These are phyloP conservation scores for Cladosporium phlei DNA, from an alignment of 2,329 filamentous ascomycete species.

Conservation along the genomic window DNA sequence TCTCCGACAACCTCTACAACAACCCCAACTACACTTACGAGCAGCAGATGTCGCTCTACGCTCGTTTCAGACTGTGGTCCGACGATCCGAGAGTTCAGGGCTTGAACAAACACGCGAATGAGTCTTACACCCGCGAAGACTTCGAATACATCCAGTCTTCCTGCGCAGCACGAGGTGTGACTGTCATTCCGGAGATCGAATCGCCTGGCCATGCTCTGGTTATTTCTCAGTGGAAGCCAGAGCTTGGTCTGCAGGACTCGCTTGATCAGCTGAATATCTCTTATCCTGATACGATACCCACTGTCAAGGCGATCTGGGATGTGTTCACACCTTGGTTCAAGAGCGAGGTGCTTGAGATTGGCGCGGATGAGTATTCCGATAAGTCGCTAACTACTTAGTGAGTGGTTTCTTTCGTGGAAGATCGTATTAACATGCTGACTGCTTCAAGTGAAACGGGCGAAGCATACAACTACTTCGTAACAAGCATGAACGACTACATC, in stretches of 20 bases:
- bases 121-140: slow-evolving; percentile 49
- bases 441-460: slow-evolving; percentile 34
- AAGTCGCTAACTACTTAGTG: slow-evolving; percentile 2
- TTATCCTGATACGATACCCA: slow-evolving; percentile 51
- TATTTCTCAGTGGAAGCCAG: slow-evolving; percentile 56
- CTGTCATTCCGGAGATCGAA: slow-evolving; percentile 57
- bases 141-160: slow-evolving; percentile 50
- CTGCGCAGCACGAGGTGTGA: slow-evolving; percentile 53
- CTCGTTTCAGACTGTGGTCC: slow-evolving; percentile 52
- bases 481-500: slow-evolving; percentile 48
- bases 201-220: slow-evolving; percentile 54
- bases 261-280: slow-evolving; percentile 53
- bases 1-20: slow-evolving; percentile 54
- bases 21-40: slow-evolving; percentile 48
- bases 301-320: slow-evolving; percentile 50
- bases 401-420: background rate
- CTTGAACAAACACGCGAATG: slow-evolving; percentile 49
- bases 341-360: slow-evolving; percentile 52
- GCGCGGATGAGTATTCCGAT: slow-evolving; percentile 50
- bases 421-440: background rate
- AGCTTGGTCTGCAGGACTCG: slow-evolving; percentile 46
- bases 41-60: slow-evolving; percentile 48
- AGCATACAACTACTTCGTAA: slow-evolving; percentile 52
- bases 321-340: slow-evolving; percentile 55
- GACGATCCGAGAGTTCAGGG: slow-evolving; percentile 45